phyloP scores from a whole-genome alignment of 2,329 filamentous ascomycete genomes.

The Fonsecaea multimorphosa region DNA sequence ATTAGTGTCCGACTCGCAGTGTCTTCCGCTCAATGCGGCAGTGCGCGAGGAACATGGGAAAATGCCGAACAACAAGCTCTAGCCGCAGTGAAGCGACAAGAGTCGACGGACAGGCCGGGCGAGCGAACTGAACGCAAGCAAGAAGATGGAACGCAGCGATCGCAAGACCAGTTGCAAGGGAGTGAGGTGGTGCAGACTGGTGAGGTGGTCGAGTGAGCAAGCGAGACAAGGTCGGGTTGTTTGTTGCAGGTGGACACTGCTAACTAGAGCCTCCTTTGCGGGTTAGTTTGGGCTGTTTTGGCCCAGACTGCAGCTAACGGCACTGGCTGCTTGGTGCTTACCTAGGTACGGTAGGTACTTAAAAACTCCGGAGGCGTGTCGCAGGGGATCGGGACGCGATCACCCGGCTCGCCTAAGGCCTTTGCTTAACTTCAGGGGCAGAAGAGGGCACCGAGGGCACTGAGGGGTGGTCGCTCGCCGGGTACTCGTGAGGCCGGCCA shows the following conservation, averaged over 20 bases:
- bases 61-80: not conserved
- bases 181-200: not conserved
- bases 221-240: not conserved
- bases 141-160: not conserved
- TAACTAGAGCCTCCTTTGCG: not conserved
- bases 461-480: too few species aligned
- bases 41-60: not conserved
- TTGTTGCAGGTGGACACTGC: conserved; percentile 1
- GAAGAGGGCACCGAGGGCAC: too few species aligned
- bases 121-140: not conserved
- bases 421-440: not conserved
- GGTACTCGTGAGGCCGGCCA: not conserved
- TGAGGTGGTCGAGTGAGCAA: not conserved
- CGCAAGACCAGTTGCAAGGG: not conserved
- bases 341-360: too few species aligned
- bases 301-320: conserved; percentile 6
- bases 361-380: not conserved
- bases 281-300: conserved; percentile 9
- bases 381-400: conserved; percentile 4
- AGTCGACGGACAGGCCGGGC: not conserved
- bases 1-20: not conserved
- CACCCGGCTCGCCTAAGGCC: conserved; percentile 7
- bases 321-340: not conserved
- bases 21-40: not conserved
- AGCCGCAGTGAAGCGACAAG: conserved; percentile 7